Evolutionary conservation across 345 rosid species (phyloP), one percentile per base, ranked within the genome.

Genomic region (Eucalyptus tenuipes): DNA sequence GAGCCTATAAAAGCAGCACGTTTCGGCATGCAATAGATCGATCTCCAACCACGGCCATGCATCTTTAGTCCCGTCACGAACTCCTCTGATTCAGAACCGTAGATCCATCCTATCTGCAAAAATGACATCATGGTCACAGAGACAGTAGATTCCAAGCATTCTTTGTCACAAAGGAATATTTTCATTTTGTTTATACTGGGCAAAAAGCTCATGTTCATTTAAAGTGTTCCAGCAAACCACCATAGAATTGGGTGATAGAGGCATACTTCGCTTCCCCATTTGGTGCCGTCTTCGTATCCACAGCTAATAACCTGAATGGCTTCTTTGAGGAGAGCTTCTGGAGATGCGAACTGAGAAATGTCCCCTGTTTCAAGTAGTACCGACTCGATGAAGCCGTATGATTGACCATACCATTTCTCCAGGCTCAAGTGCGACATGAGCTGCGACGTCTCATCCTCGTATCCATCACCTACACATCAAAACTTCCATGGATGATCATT

Each of bases 11-110:
- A 87, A 33, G 89, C 88, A 10, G 91, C 57, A 33, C 55, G 47
- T 49, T 71, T 87, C 7, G 91, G 91, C 88, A 45, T 88, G 85
- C 91, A 90, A 87, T 90, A 88, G 71, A 90, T 52, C 53, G 91
- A 90, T 86, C 82, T 88, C 91, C 91, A 90, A 49, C 91, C 91
- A 13, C 88, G 88, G 59, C 91, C 87, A 75, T 92, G 94, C 92
- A 91, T 90, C 90, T 93, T 90, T 82, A 92, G 92, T 87, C 94
- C 94, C 12, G 93, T 92, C 47, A 92, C 88, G 57, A 92, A 92
- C 87, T 90, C 92, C 87, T 93, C 93, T 3, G 92, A 92, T 37
- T 89, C 94, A 16, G 94, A 93, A 88, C 93, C 93, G 55, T 93
- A 93, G n/a, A 92, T 92, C 89, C 91, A 89, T 27, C 91, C 91